Evolutionary conservation across 352 stramenopile species (phyloP), one percentile per base, ranked within the genome.

Genomic region (Phytophthora pisi): DNA sequence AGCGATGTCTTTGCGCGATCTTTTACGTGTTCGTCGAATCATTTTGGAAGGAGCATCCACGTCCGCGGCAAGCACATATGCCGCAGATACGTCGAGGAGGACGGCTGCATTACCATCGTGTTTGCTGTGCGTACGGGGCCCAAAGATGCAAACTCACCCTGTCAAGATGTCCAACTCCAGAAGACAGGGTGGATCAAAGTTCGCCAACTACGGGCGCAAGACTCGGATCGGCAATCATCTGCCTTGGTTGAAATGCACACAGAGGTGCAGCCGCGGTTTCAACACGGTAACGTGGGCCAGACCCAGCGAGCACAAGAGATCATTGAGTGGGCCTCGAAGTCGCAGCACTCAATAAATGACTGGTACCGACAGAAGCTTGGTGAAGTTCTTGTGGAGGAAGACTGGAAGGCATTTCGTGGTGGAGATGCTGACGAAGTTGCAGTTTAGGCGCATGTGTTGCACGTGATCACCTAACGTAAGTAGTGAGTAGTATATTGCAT

Each of bases 181-280:
- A 73, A 65, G 40, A 57, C 66, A 10, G 66, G 60, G 16, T 73
- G 66, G 66, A 65, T 73, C 60, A 69, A 56, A 69, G 66, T 73
- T 51, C 47, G 53, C 5, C 47, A 52, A 43, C 1, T 51, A 7
- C 26, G n/a, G 2, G 15, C 10, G 6, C 16, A 58, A 30, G 36
- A 34, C 34, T 6, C 23, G 26, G 42, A 58, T 13, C 45, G 60
- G n/a, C 47, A 47, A 5, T 38, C 50, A 24, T 57, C 38, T 11
- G 38, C 53, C 15, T 36, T 69, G 26, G 40, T 73, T 5, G 66
- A 73, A 24, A 65, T 57, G 36, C 60, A 73, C 42, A 46, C 66
- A 3, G 54, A 73, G 42, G 57, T 18, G 11, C 15, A 61, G 8
- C 66, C 60, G n/a, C 53, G 47, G 2, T 73, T 73, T 42, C 66